Conservation (phyloP, 1,284 basidiomycete genomes). For the Porphyrellus sp. region DNA sequence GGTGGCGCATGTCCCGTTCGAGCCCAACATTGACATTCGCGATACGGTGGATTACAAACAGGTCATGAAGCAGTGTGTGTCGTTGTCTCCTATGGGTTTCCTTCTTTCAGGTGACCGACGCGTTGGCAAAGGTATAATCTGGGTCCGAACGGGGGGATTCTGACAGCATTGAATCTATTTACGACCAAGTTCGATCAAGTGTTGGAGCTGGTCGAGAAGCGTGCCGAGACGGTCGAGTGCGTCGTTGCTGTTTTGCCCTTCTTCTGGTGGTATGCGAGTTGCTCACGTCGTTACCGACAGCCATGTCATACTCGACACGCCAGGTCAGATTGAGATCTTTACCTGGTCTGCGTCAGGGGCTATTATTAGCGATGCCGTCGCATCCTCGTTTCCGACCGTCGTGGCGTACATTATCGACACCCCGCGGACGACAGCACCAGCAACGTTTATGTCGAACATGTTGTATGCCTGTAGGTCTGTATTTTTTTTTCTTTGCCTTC, state of each 20-base stretch:
- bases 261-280: not conserved
- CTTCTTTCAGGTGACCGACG: constrained; percentile 18
- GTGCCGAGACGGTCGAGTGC: constrained; percentile 85
- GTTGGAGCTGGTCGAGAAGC: constrained; percentile 86
- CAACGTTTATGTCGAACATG: constrained; percentile 99
- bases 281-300: constrained; percentile 40
- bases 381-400: constrained; percentile 88
- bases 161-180: constrained; percentile 96
- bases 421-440: constrained; percentile 89
- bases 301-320: constrained; percentile 94
- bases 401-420: constrained; percentile 99
- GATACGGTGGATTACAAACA: constrained; percentile 97
- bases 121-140: constrained; percentile 79
- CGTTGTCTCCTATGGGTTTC: constrained; percentile 16
- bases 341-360: constrained; percentile 99
- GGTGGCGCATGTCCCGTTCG: constrained; percentile 86
- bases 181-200: constrained; percentile 99
- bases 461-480: constrained; percentile 93
- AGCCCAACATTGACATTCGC: constrained; percentile 96
- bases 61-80: constrained; percentile 97
- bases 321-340: constrained; percentile 99
- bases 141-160: constrained; percentile 96
- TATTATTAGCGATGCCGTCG: constrained; percentile 98
- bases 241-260: constrained; percentile 31
- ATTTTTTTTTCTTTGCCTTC: not conserved